Conservation (phyloP, 2,329 filamentous ascomycete genomes). For the Aspergillus viridinutans region DNA sequence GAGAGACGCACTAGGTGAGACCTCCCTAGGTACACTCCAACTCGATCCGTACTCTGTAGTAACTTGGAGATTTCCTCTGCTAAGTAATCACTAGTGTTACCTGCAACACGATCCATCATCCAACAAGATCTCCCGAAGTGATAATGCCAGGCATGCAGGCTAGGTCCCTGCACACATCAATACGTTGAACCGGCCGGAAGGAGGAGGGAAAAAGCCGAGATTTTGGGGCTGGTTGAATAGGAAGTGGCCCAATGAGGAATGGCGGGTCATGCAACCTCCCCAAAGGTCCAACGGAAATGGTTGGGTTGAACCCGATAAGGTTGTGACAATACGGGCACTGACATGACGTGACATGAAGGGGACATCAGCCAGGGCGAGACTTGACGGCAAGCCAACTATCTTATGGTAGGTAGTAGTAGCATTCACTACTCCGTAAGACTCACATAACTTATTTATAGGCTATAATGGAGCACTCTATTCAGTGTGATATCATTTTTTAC, state of each 20-base stretch:
- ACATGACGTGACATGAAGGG: not conserved
- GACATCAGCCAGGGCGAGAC: not conserved
- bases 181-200: conserved; percentile 27
- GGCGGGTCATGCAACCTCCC: conserved; percentile 26
- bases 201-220: conserved; percentile 12
- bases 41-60: not conserved
- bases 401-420: not conserved
- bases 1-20: not conserved
- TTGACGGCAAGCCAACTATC: not conserved
- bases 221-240: conserved; percentile 29
- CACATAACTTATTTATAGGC: not conserved
- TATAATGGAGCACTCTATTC: not conserved
- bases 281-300: conserved; percentile 30
- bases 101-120: not conserved
- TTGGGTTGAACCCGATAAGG: conserved; percentile 27
- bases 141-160: not conserved
- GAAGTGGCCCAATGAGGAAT: conserved; percentile 30
- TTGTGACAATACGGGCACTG: conserved; percentile 17
- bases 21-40: not conserved
- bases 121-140: not conserved
- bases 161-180: not conserved
- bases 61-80: not conserved
- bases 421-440: not conserved
- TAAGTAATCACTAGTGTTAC: not conserved
- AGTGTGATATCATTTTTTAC: not conserved